A percentile compares a stretch with the other conserved stretches of the same genome.
Evolutionary conservation across 257 asterid species (phyloP).

Genomic region (Anisodus acutangulus): DNA sequence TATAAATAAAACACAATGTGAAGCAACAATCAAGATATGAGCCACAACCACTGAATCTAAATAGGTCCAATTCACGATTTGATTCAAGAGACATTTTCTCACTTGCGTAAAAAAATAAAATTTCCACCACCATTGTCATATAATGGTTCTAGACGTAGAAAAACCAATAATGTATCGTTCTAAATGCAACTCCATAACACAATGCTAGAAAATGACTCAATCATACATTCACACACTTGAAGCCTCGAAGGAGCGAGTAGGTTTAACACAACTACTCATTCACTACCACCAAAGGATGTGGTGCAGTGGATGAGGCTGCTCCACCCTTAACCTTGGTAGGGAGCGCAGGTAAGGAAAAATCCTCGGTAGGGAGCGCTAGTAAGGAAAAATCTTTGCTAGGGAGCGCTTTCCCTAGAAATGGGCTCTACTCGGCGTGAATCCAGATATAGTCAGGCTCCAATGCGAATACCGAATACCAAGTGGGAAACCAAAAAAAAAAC

Average conservation of each 20-base stretch:
- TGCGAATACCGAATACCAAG: too few relatives aligned
- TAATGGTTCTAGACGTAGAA: not conserved
- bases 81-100: not conserved
- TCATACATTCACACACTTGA: not conserved
- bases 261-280: not conserved
- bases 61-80: not conserved
- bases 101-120: not conserved
- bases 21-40: not conserved
- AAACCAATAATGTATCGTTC: not conserved
- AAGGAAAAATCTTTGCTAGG: too few relatives aligned
- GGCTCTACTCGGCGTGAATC: too few relatives aligned
- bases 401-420: too few relatives aligned
- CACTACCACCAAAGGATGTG: too few relatives aligned
- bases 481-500: too few relatives aligned
- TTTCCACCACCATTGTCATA: not conserved
- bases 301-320: too few relatives aligned
- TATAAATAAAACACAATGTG: constrained; percentile 7
- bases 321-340: too few relatives aligned
- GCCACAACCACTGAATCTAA: not conserved
- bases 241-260: not conserved
- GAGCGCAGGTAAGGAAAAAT: too few relatives aligned
- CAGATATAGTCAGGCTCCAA: too few relatives aligned
- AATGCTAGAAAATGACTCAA: not conserved
- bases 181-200: not conserved
- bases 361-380: too few relatives aligned